phyloP scores from a whole-genome alignment of 345 rosid species.

The Gossypium raimondii region DNA sequence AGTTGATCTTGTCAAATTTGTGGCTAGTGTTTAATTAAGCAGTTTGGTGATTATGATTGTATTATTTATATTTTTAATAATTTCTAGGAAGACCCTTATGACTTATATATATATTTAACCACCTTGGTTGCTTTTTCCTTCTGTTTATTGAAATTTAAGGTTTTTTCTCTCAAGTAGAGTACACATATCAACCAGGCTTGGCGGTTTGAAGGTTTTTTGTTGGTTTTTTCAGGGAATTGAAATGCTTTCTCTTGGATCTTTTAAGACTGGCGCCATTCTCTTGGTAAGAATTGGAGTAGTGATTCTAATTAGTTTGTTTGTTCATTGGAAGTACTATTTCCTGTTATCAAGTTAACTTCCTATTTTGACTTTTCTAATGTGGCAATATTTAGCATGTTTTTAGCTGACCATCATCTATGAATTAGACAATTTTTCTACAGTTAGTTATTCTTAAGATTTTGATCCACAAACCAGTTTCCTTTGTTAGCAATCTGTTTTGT shows the following conservation, averaged over 20 bases:
- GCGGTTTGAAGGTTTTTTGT: not conserved
- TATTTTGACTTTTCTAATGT: not conserved
- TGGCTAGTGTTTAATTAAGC: not conserved
- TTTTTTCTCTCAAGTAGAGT: not conserved
- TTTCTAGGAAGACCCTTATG: not conserved
- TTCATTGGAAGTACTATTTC: not conserved
- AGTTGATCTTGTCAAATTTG: not conserved
- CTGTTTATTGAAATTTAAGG: not conserved
- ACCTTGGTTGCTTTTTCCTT: not conserved
- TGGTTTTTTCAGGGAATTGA: constrained; percentile 74
- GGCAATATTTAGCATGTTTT: not conserved
- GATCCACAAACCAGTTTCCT: not conserved
- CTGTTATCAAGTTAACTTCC: not conserved
- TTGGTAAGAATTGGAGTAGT: constrained; percentile 49
- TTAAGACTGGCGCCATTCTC: constrained; percentile 94
- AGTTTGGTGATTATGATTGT: not conserved
- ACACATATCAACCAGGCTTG: not conserved
- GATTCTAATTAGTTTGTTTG: not conserved
- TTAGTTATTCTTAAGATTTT: not conserved
- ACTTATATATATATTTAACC: not conserved
- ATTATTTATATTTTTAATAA: not conserved
- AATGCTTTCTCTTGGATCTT: constrained; percentile 98
- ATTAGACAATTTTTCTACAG: not conserved
- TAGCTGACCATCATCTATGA: constrained; percentile 2
- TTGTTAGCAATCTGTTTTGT: constrained; percentile 5